Evolutionary conservation across 768 basidiomycete genomes (phyloP), one percentile per base, ranked within the genome.

Genomic region (Leucocoprinus sp.): DNA sequence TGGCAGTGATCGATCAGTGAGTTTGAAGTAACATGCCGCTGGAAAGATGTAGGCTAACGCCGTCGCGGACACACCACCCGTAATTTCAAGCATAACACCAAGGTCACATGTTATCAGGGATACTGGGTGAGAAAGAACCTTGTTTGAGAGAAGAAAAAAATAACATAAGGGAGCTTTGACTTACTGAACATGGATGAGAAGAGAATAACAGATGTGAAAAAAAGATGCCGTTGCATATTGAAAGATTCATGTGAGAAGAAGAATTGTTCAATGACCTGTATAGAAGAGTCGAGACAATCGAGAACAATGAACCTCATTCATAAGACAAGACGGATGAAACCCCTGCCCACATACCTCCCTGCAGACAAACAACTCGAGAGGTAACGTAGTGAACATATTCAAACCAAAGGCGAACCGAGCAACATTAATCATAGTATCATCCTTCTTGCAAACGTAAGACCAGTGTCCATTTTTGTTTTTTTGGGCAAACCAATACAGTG

Each of bases 381-480:
- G 96, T 17, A 97, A 77, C 0, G 96, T 99, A 1, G 93, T 93
- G 56, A 97, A 96, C 96, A 98, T 99, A 63, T 95, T 96, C 52
- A 93, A 61, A 8, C 92, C 93, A 58, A 93, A 92, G 58, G 87
- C 92, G 54, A 96, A 89, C 12, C 96, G 76, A 2, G 96, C 96
- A 42, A 98, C 70, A 57, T 98, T 98, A 66, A 98, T 96, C 47
- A 97, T 55, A n/a, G 82, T 77, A 56, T 95, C 89, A 52, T 74
- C 71, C 80, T 87, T 56, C 7, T 45, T 42, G n/a, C n/a, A 31
- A 8, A 5, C n/a, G n/a, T n/a, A n/a, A n/a, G n/a, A n/a, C 14
- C 31, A 12, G 31, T 31, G 14, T 31, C 14, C 31, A n/a, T 31
- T 12, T n/a, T n/a, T n/a, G n/a, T n/a, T n/a, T n/a, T n/a, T n/a